Conservation (phyloP, 169 alveolate species). For the Prorocentrum cordatum region DNA sequence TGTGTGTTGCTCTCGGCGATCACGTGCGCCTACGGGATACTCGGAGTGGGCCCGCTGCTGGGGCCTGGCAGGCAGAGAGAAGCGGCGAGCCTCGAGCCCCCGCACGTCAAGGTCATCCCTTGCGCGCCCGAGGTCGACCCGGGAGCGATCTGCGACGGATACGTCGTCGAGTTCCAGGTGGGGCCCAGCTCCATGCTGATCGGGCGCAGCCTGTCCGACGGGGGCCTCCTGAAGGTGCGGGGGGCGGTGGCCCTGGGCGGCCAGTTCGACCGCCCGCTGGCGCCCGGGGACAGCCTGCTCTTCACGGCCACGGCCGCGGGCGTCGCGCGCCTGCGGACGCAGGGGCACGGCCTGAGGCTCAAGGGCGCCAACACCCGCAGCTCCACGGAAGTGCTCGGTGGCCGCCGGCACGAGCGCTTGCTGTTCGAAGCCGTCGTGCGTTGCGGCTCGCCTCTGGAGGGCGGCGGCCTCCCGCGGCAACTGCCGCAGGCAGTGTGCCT, state of each 20-base stretch:
- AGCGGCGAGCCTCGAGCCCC: no score
- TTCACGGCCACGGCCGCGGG: slow-evolving; percentile 52
- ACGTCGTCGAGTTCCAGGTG: no score
- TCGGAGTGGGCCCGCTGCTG: no score
- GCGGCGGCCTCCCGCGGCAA: slow-evolving; percentile 14
- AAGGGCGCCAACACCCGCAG: background rate
- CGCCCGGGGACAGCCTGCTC: background rate
- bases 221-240: slow-evolving; percentile 3
- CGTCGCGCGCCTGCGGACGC: slow-evolving; percentile 10
- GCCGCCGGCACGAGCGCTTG: slow-evolving; percentile 8
- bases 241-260: no score
- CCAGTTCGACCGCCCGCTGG: background rate
- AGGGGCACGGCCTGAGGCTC: slow-evolving; percentile 23
- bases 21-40: background rate
- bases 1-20: background rate
- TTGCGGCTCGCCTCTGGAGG: slow-evolving; percentile 18
- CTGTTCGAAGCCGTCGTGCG: slow-evolving; percentile 18
- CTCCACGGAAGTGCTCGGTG: background rate
- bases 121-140: no score
- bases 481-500: background rate
- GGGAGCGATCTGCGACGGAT: no score
- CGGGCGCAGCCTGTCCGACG: background rate
- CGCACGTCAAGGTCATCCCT: no score
- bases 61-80: no score
- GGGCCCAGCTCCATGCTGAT: slow-evolving; percentile 32